Evolutionary conservation across 139 green algal species (phyloP).

Genomic region (Spirogloea muscicola): DNA sequence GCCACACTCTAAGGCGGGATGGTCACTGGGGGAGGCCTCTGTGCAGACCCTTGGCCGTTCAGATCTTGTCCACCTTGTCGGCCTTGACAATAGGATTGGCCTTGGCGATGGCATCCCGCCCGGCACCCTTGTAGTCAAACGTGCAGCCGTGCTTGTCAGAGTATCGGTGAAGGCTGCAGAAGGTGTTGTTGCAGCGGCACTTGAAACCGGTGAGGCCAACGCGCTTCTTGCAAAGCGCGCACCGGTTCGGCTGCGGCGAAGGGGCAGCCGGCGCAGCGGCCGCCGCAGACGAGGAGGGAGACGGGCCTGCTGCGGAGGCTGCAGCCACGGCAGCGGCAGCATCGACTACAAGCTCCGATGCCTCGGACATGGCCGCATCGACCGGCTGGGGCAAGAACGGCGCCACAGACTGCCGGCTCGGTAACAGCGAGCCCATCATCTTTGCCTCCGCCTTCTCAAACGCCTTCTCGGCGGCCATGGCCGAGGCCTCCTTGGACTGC

Average conservation of each 20-base stretch:
- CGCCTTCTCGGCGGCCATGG: too few relatives aligned
- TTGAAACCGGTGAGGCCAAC: slow-evolving; percentile 85
- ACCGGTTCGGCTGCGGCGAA: slow-evolving; percentile 34
- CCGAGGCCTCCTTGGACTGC: slow-evolving; percentile 10
- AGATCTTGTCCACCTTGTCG: slow-evolving; percentile 53
- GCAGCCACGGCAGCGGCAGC: slow-evolving; percentile 2
- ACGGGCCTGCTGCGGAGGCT: background rate
- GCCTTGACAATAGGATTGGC: slow-evolving; percentile 56
- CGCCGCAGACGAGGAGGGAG: slow-evolving; percentile 3
- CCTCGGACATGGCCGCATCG: too few relatives aligned
- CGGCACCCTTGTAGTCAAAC: slow-evolving; percentile 78
- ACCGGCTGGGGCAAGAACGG: too few relatives aligned
- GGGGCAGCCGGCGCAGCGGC: background rate
- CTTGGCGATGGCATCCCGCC: slow-evolving; percentile 56
- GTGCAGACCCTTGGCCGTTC: too few relatives aligned
- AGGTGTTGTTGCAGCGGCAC: slow-evolving; percentile 75
- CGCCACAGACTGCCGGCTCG: too few relatives aligned
- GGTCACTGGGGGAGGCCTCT: too few relatives aligned
- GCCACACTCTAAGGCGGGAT: too few relatives aligned
- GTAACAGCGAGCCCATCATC: too few relatives aligned
- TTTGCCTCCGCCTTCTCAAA: too few relatives aligned
- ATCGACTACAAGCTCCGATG: too few relatives aligned
- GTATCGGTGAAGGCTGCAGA: slow-evolving; percentile 75
- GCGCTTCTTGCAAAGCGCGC: slow-evolving; percentile 55
- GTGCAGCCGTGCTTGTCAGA: slow-evolving; percentile 77